A percentile compares a stretch with the other conserved stretches of the same genome.
These are phyloP conservation scores for Fomitiporia mediterranea DNA, from an alignment of 1,284 basidiomycete species.

Conservation along the genomic window DNA sequence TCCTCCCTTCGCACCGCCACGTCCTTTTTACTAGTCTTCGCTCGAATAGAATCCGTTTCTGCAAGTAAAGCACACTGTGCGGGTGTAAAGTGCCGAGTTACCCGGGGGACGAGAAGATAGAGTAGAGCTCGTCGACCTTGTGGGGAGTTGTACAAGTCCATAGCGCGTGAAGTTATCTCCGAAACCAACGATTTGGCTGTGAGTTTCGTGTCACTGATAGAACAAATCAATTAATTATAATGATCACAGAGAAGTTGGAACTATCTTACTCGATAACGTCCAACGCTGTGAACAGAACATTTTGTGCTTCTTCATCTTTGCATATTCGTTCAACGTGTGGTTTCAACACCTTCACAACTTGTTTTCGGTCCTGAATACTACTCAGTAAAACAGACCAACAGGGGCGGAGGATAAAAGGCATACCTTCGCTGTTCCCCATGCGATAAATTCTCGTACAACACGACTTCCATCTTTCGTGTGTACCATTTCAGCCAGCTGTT, in stretches of 20 bases:
- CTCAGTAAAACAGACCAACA: background rate
- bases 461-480: conserved; percentile 88
- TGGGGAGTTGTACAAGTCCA: conserved; percentile 49
- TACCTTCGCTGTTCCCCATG: conserved; percentile 75
- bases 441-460: conserved; percentile 79
- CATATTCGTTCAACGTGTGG: conserved; percentile 85
- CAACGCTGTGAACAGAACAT: conserved; percentile 82
- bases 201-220: conserved; percentile 77
- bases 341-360: conserved; percentile 80
- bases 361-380: conserved; percentile 72
- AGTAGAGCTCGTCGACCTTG: conserved; percentile 76
- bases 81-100: conserved; percentile 78
- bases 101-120: conserved; percentile 76
- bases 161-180: conserved; percentile 51
- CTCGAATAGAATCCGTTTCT: conserved; percentile 62
- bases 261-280: conserved; percentile 81
- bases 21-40: conserved; percentile 79
- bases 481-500: conserved; percentile 83
- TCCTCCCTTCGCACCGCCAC: conserved; percentile 56
- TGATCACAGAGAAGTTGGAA: too few species aligned
- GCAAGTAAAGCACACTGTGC: conserved; percentile 63
- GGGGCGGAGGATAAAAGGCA: conserved; percentile 20
- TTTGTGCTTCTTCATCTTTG: conserved; percentile 80
- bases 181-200: conserved; percentile 72
- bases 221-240: conserved; percentile 9